Conservation (phyloP, 2,329 filamentous ascomycete species). For the Colletotrichum graminicola region DNA sequence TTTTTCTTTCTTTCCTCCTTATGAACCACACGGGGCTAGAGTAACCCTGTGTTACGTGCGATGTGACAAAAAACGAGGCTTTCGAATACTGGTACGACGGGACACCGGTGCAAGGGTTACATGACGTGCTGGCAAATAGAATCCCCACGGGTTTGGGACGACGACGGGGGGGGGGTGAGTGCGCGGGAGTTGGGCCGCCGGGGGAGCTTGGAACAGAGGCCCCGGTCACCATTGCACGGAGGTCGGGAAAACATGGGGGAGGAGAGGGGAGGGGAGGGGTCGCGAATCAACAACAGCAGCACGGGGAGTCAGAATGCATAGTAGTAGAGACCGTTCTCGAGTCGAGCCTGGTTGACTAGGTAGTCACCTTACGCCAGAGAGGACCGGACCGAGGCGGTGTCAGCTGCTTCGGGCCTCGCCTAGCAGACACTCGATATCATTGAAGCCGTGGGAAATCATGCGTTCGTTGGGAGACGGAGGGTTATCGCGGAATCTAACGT, state of each 20-base stretch:
- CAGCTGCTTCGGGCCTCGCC: not conserved
- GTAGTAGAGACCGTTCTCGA: not conserved
- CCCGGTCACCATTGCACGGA: conserved; percentile 7
- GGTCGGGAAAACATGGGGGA: not conserved
- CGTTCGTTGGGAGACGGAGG: not conserved
- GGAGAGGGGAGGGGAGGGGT: too few relatives aligned
- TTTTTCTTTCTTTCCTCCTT: not conserved
- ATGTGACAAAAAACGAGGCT: not conserved
- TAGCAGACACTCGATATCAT: not conserved
- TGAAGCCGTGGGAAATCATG: not conserved
- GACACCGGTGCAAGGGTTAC: not conserved
- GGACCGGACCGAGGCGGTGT: not conserved
- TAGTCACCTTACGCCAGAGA: not conserved
- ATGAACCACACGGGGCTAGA: not conserved
- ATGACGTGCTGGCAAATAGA: not conserved
- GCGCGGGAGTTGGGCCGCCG: conserved; percentile 4
- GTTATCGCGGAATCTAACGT: not conserved
- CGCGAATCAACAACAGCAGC: not conserved
- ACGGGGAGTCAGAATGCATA: not conserved
- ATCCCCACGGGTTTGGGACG: conserved; percentile 14
- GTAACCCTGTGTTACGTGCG: not conserved
- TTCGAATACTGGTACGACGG: not conserved
- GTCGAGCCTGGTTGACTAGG: too few relatives aligned
- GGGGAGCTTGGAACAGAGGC: conserved; percentile 16
- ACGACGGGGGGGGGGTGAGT: not conserved